Evolutionary conservation across 202 grass and related monocot species (phyloP), one percentile per base, ranked within the genome.

Genomic region (Bolboschoenoplectus hybrid): DNA sequence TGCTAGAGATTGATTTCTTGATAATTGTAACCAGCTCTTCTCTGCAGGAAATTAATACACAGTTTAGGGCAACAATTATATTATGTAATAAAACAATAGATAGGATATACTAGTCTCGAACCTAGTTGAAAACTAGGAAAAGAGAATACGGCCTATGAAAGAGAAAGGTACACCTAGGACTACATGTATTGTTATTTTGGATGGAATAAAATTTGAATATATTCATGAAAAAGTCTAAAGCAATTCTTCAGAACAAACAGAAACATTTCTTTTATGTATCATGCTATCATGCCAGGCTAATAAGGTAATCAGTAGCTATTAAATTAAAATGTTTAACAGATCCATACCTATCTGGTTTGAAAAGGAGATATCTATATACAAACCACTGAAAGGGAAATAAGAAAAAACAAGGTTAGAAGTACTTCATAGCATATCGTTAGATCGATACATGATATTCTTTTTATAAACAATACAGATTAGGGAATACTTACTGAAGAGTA

Each of bases 321-420:
- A 76, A 76, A 40, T 58, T 58, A 32, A 19, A 52, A 57, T 57
- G 3, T 56, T 49, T 79, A 10, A 71, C 1, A 41, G 47, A 17
- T 88, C 49, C 72, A 56, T 93, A 98, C 96, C 96, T 96, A 56
- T 96, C 92, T 58, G 87, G 61, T 78, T 91, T 98, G 89, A 98
- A 98, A 46, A 98, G 86, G 70, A 98, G 93, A 76, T 98, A 96
- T 51, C 89, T 89, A 67, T 98, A 98, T 85, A 98, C 85, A 82
- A 98, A 98, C 81, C 87, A 77, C 96, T 98, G 91, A 52, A 97
- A 91, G 87, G 46, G 62, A 84, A 63, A 86, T 0, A 61, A 63
- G 41, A 67, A 77, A 46, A 77, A 53, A 50, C 17, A 87, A 58
- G 36, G 41, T 17, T 76, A 38, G 6, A 5, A 7, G 20, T 75